phyloP scores from a whole-genome alignment of 2,329 filamentous ascomycete genomes.

The Diaporthe velutina region DNA sequence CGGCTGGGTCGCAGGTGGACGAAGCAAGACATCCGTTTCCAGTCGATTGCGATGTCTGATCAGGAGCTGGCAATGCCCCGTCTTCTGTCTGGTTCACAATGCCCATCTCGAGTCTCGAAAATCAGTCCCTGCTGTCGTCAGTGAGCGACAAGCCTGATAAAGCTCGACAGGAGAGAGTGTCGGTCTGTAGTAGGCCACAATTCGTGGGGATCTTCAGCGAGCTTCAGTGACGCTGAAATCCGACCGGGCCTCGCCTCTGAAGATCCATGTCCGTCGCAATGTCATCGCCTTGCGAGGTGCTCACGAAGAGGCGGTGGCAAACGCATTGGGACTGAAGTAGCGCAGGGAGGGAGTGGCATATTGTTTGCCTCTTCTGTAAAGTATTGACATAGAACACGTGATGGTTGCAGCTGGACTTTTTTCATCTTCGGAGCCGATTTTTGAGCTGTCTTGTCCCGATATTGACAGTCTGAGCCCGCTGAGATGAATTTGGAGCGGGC shows the following conservation, averaged over 20 bases:
- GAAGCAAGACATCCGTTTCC: not conserved
- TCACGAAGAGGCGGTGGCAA: not conserved
- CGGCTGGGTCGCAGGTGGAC: not conserved
- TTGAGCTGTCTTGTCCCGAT: too few species aligned
- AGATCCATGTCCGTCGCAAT: not conserved
- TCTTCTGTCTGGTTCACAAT: not conserved
- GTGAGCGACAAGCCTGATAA: not conserved
- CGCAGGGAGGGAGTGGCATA: not conserved
- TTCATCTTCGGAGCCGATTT: not conserved
- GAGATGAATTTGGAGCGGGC: not conserved
- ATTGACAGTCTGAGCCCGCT: not conserved
- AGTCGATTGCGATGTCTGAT: not conserved
- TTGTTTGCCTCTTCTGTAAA: not conserved
- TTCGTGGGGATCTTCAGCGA: not conserved
- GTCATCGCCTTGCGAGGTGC: not conserved
- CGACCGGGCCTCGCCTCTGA: not conserved
- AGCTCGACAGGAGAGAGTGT: constrained; percentile 25
- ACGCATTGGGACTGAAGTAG: not conserved
- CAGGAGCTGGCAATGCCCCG: not conserved
- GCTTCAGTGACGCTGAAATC: not conserved
- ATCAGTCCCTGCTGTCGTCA: not conserved
- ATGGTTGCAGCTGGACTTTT: not conserved
- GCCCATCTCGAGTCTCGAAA: too few species aligned
- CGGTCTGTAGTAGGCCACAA: not conserved
- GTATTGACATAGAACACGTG: not conserved